These are phyloP conservation scores for Collybia mongolica DNA, from an alignment of 768 basidiomycete genomes.

Conservation along the genomic window DNA sequence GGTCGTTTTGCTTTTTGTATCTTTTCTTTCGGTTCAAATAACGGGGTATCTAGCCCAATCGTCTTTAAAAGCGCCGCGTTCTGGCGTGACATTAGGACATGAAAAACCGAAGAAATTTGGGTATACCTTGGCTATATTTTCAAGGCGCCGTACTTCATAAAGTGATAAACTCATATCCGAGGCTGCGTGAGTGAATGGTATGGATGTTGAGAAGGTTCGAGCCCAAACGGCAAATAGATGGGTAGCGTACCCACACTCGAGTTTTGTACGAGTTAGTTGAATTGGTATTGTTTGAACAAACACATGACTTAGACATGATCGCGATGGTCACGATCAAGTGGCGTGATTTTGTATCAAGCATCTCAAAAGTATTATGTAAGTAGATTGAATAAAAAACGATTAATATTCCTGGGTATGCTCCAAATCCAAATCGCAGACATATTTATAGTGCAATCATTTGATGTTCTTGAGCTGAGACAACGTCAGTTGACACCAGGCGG, in stretches of 20 bases:
- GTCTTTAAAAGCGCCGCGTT: conserved; percentile 42
- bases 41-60: conserved; percentile 46
- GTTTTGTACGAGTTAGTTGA: background rate
- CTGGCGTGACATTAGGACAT: conserved; percentile 13
- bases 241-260: too few relatives aligned
- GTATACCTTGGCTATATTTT: conserved; percentile 32
- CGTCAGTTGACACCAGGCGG: conserved; percentile 3
- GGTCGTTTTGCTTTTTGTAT: conserved; percentile 22
- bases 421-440: too few relatives aligned
- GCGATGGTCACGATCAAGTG: background rate
- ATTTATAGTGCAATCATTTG: too few relatives aligned
- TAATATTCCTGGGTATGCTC: background rate
- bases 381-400: too few relatives aligned
- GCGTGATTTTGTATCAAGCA: too few relatives aligned
- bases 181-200: background rate
- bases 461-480: conserved; percentile 55
- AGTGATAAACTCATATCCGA: conserved; percentile 21
- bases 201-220: background rate
- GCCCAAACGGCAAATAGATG: too few relatives aligned
- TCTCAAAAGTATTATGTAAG: conserved; percentile 19
- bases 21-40: conserved; percentile 47
- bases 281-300: conserved; percentile 7
- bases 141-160: conserved; percentile 31
- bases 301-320: conserved; percentile 21
- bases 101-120: background rate